Base-by-base conservation (phyloP, 352 stramenopile species). In the Phytophthora cajani region DNA sequence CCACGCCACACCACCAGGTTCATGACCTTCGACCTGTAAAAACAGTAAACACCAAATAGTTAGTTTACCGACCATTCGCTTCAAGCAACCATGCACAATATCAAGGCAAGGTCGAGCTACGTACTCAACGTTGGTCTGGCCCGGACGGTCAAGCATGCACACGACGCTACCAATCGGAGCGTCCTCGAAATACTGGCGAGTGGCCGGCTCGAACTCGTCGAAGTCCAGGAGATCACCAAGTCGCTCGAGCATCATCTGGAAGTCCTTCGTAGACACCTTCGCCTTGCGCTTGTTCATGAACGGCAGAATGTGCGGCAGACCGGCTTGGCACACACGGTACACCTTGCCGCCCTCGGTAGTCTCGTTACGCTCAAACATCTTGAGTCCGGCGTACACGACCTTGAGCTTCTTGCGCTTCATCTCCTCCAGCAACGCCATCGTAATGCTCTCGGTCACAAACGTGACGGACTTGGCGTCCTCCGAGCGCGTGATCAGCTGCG, bases 351-450 rank as follows among this genome's bases (percentile, higher is more conserved):
- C 80, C 16, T 87, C 78, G 1, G 69, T 67, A 25, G 88, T 82
- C 51, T 94, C 91, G 65, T 93, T 97, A 63, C 91, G 88, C 64
- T 98, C 92, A 63, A 98, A 98, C 67, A 97, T 92, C 74, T 97
- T 97, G 33, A 98, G 80, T 5, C 94, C 94, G 21, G 92, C 90
- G 75, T 97, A 97, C 21, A 98, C 86, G 51, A 98, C 83, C 71
- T 96, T 90, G 47, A 96, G 65, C 59, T 94, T 88, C 81, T 95
- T 89, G 40, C 84, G 75, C 75, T 96, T 91, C 88, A 95, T 94
- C 71, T 92, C 74, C 58, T 91, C 85, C 11, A 96, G 65, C 47
- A 96, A 62, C 65, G 84, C 76, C 73, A 84, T 90, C 14, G 88
- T 93, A 58, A 97, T 95, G 63, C 84, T 94, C 75, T 91, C 74